Percentiles rank a stretch among this genome's conserved stretches.
Conservation (phyloP, 192 early-diverging fungal genomes). For the Phycomyces nitens region DNA sequence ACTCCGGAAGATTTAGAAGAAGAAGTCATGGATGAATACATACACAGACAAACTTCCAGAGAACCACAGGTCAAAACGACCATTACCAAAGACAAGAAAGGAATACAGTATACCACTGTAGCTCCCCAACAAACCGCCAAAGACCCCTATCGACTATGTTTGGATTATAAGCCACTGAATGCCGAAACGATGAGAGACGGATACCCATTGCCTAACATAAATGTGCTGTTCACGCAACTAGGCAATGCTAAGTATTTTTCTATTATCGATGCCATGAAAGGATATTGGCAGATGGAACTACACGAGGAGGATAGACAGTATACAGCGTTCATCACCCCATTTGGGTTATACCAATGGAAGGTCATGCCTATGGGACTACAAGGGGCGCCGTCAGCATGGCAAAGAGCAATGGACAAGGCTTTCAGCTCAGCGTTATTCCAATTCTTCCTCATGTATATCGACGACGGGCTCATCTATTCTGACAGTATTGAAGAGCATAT, state of each 20-base stretch:
- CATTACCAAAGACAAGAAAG: not conserved
- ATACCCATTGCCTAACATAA: conserved; percentile 50
- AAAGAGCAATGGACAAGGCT: not conserved
- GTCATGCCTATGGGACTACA: conserved; percentile 26
- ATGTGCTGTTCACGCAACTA: conserved; percentile 34
- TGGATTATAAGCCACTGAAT: conserved; percentile 33
- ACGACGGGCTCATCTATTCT: not conserved
- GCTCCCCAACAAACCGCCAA: not conserved
- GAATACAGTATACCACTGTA: not conserved
- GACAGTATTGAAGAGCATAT: not conserved
- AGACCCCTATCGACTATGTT: not conserved
- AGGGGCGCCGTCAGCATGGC: conserved; percentile 5
- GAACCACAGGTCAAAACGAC: not conserved
- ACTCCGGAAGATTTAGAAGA: not conserved
- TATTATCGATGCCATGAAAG: conserved; percentile 35
- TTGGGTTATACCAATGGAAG: conserved; percentile 14
- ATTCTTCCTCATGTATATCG: not conserved
- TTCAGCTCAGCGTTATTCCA: not conserved
- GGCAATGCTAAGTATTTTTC: conserved; percentile 29
- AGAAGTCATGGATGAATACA: not conserved
- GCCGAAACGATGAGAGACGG: conserved; percentile 37
- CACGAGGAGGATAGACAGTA: not conserved
- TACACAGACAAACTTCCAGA: not conserved
- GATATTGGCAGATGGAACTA: conserved; percentile 35
- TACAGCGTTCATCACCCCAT: conserved; percentile 16